Evolutionary conservation across 208 protist genomes (phyloP).

Genomic region (Novymonas esmeraldas): DNA sequence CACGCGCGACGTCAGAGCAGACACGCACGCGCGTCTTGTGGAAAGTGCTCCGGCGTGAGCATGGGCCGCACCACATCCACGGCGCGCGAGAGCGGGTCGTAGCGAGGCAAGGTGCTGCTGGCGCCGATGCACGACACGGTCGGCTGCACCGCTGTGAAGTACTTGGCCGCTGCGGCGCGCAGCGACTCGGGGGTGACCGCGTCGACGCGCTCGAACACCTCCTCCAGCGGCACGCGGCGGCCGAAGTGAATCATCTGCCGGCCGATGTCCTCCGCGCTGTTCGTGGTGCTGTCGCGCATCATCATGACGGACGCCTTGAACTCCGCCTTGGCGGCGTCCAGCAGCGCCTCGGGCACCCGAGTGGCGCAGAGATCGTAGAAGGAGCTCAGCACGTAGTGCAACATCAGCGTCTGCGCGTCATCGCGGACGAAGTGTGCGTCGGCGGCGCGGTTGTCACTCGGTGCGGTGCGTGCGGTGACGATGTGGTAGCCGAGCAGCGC

Average conservation of each 20-base stretch:
- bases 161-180: conserved; percentile 70
- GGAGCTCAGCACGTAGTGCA: conserved; percentile 71
- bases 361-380: conserved; percentile 71
- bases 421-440: conserved; percentile 41
- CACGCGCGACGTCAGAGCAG: conserved; percentile 17
- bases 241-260: conserved; percentile 95
- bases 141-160: conserved; percentile 56
- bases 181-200: conserved; percentile 88
- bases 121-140: conserved; percentile 82
- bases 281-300: conserved; percentile 95
- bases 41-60: conserved; percentile 32
- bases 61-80: conserved; percentile 47
- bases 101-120: conserved; percentile 57
- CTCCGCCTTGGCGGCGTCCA: conserved; percentile 94
- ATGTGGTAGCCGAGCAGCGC: conserved; percentile 90
- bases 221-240: conserved; percentile 84
- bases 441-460: conserved; percentile 29
- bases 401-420: conserved; percentile 70
- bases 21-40: conserved; percentile 20
- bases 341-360: conserved; percentile 66
- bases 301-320: conserved; percentile 94
- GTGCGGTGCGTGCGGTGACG: conserved; percentile 61
- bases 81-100: conserved; percentile 46
- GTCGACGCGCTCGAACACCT: conserved; percentile 94
- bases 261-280: conserved; percentile 96